These are phyloP conservation scores for Claviceps paspali DNA, from an alignment of 2,329 filamentous ascomycete species.

Conservation along the genomic window DNA sequence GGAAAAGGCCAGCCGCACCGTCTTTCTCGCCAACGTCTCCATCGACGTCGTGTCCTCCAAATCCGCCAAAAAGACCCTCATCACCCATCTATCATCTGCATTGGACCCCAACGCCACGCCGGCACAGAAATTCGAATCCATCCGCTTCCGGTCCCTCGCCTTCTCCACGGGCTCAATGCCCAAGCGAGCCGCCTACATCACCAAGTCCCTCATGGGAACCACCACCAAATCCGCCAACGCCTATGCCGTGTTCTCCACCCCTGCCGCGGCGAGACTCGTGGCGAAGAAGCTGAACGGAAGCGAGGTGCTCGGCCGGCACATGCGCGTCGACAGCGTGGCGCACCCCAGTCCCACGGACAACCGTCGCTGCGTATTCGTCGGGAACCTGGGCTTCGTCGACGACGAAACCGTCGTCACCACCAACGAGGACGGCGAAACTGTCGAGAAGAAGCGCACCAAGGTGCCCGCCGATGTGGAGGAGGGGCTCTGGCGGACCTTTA, in stretches of 20 bases:
- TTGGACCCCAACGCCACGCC: conserved; percentile 37
- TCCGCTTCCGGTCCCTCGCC: conserved; percentile 87
- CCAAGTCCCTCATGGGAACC: conserved; percentile 74
- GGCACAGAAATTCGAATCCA: conserved; percentile 66
- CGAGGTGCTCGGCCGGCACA: conserved; percentile 68
- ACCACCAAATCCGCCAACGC: conserved; percentile 91
- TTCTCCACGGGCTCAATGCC: conserved; percentile 65
- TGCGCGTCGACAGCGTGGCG: conserved; percentile 81
- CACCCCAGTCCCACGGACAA: conserved; percentile 74
- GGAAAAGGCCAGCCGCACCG: conserved; percentile 75
- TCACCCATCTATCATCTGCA: conserved; percentile 65
- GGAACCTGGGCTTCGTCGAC: conserved; percentile 91
- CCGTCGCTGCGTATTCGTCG: conserved; percentile 85
- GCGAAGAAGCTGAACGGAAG: conserved; percentile 68
- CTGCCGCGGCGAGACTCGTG: conserved; percentile 60
- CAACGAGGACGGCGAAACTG: conserved; percentile 48
- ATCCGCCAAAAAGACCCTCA: conserved; percentile 59
- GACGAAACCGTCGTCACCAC: conserved; percentile 62
- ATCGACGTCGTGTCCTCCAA: conserved; percentile 71
- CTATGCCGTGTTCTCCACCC: conserved; percentile 75
- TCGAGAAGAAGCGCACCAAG: conserved; percentile 59
- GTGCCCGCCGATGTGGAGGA: conserved; percentile 78
- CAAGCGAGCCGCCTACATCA: conserved; percentile 89
- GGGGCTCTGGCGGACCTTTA: conserved; percentile 74
- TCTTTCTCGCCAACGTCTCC: conserved; percentile 88